Evolutionary conservation across 495 filamentous ascomycete genomes (phyloP), one percentile per base, ranked within the genome.

Genomic region (Pseudevernia furfuracea): DNA sequence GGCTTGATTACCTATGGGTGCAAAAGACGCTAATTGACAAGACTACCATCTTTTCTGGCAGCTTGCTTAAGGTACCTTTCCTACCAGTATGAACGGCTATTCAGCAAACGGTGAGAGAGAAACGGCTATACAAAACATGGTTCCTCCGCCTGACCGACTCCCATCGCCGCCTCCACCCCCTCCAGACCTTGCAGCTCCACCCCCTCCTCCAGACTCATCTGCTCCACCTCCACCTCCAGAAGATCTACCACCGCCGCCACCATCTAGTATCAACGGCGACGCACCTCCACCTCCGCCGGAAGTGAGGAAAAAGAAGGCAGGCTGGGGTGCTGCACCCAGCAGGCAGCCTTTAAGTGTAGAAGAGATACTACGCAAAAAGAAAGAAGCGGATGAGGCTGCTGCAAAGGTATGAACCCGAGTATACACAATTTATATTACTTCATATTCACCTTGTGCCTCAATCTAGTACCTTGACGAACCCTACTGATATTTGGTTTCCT

Each of bases 361-460:
- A 67, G 88, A 92, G 60, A 79, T 92, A 21, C 77, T 92, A 43
- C 80, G 82, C 66, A 90, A 90, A 77, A 92, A 92, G 77, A 85
- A 82, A 68, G 88, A 89, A 67, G 86, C 86, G 8, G 89, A 92
- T 76, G 88, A 86, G 57, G 89, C 86, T 34, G 86, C 89, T 60
- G 81, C 87, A 48, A 89, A 89, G 77, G 87, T 89, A 81, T 71
- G 74, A 69, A 66, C 62, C 37, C 12, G 11, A 55, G 23, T 44
- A 60, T 38, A 15, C 48, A 53, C 30, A 17, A 39, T 11, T 37
- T 57, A 34, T 17, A 14, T 48, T 60, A 49, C 43, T 36, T 37
- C 5, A 44, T 73, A 58, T 75, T 71, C 69, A 70, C 66, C 49
- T 64, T 38, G 32, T 69, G 34, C 4, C 64, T 65, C 55, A 58